Conservation (phyloP, 2,329 filamentous ascomycete genomes). For the Microdochium trichocladiopsis region DNA sequence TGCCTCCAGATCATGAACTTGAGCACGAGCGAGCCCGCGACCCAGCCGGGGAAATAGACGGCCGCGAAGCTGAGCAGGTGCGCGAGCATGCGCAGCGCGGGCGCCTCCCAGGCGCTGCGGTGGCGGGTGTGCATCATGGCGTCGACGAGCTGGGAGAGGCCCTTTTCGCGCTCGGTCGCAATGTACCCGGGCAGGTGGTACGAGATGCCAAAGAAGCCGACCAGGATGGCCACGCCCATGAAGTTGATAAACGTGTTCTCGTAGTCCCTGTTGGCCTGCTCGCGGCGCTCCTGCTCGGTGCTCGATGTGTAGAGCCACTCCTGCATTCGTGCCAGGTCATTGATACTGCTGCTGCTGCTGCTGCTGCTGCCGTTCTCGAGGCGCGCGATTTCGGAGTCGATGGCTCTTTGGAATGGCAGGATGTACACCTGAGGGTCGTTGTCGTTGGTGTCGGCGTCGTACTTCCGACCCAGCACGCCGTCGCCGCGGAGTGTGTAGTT, state of each 20-base stretch:
- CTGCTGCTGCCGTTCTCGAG: constrained; percentile 31
- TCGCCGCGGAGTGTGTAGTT: constrained; percentile 82
- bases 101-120: constrained; percentile 60
- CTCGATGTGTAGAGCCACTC: constrained; percentile 75
- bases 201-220: constrained; percentile 71
- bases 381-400: constrained; percentile 65
- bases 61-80: constrained; percentile 75
- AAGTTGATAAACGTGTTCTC: constrained; percentile 69
- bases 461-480: constrained; percentile 56
- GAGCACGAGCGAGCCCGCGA: constrained; percentile 64
- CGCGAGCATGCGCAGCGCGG: constrained; percentile 67
- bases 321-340: constrained; percentile 24
- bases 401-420: constrained; percentile 70
- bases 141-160: constrained; percentile 83
- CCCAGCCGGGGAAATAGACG: constrained; percentile 77
- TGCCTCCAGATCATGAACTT: constrained; percentile 54
- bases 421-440: constrained; percentile 76
- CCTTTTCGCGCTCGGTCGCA: constrained; percentile 76
- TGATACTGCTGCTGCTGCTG: constrained; percentile 7
- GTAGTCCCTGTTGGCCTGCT: constrained; percentile 60
- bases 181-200: constrained; percentile 86
- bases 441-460: constrained; percentile 53
- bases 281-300: constrained; percentile 59
- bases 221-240: constrained; percentile 73
- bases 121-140: constrained; percentile 78